Evolutionary conservation across 2,329 filamentous ascomycete species (phyloP).

Genomic region (Fusarium sp.): DNA sequence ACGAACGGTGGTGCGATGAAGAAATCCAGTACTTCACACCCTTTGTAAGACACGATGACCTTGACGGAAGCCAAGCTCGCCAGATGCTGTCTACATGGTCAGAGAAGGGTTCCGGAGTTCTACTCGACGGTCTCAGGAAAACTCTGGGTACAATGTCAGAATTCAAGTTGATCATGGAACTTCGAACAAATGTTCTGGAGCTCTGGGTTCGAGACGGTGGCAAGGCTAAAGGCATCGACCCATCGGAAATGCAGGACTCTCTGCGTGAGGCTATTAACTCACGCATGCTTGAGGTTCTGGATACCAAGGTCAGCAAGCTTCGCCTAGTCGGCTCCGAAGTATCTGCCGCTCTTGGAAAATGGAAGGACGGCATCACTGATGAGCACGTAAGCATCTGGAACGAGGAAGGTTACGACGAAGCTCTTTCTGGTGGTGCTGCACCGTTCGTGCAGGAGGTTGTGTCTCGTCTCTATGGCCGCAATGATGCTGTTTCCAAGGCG

Average conservation of each 20-base stretch:
- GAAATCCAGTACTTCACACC: slow-evolving; percentile 88
- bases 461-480: slow-evolving; percentile 77
- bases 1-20: slow-evolving; percentile 82
- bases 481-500: slow-evolving; percentile 71
- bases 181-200: slow-evolving; percentile 77
- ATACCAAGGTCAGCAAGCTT: slow-evolving; percentile 71
- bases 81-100: slow-evolving; percentile 74
- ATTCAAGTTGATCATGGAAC: slow-evolving; percentile 74
- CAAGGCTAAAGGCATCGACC: slow-evolving; percentile 73
- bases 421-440: slow-evolving; percentile 72
- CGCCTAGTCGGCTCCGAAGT: slow-evolving; percentile 73
- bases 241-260: slow-evolving; percentile 73
- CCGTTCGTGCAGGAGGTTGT: slow-evolving; percentile 76
- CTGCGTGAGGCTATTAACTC: slow-evolving; percentile 76
- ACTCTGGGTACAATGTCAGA: slow-evolving; percentile 70
- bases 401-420: slow-evolving; percentile 68
- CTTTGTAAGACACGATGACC: slow-evolving; percentile 84
- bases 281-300: slow-evolving; percentile 72
- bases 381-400: slow-evolving; percentile 74
- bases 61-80: slow-evolving; percentile 69
- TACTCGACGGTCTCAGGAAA: slow-evolving; percentile 71
- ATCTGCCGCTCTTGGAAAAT: slow-evolving; percentile 68
- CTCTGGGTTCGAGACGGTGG: slow-evolving; percentile 79
- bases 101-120: slow-evolving; percentile 65
- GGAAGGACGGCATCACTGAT: slow-evolving; percentile 66